phyloP scores from a whole-genome alignment of 2,329 filamentous ascomycete species.

The Shiraia bambusicola region DNA sequence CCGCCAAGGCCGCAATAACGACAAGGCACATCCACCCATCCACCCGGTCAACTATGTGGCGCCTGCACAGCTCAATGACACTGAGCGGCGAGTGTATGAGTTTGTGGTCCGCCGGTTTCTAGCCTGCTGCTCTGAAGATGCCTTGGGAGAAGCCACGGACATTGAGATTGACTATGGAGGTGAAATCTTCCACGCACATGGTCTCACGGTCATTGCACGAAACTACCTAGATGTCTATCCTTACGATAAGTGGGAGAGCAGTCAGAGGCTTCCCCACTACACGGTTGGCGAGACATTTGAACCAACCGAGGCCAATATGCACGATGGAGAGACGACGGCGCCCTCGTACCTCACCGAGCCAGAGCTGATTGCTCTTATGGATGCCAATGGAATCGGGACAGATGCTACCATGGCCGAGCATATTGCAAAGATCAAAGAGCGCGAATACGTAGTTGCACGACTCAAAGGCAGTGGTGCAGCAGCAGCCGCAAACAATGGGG shows the following conservation, averaged over 20 bases:
- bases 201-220: conserved; percentile 78
- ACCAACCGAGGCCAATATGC: conserved; percentile 84
- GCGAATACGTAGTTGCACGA: conserved; percentile 78
- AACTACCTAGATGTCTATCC: conserved; percentile 96
- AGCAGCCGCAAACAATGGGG: conserved; percentile 42
- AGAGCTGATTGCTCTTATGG: conserved; percentile 94
- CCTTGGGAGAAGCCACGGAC: conserved; percentile 80
- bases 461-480: conserved; percentile 45
- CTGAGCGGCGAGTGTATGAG: conserved; percentile 81
- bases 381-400: conserved; percentile 96
- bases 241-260: conserved; percentile 95
- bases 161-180: conserved; percentile 81
- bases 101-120: conserved; percentile 90
- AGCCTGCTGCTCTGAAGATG: conserved; percentile 93
- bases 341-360: conserved; percentile 91
- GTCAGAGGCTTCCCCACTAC: conserved; percentile 77
- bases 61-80: conserved; percentile 59
- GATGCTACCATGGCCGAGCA: conserved; percentile 99
- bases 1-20: conserved; percentile 81
- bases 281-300: conserved; percentile 78
- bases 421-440: conserved; percentile 90
- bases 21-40: conserved; percentile 96
- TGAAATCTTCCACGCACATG: conserved; percentile 79
- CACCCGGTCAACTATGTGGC: conserved; percentile 88
- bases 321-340: conserved; percentile 83